A percentile compares a stretch with the other conserved stretches of the same genome.
Evolutionary conservation across 208 protist genomes (phyloP).

Genomic region (Phytomonas francai): DNA sequence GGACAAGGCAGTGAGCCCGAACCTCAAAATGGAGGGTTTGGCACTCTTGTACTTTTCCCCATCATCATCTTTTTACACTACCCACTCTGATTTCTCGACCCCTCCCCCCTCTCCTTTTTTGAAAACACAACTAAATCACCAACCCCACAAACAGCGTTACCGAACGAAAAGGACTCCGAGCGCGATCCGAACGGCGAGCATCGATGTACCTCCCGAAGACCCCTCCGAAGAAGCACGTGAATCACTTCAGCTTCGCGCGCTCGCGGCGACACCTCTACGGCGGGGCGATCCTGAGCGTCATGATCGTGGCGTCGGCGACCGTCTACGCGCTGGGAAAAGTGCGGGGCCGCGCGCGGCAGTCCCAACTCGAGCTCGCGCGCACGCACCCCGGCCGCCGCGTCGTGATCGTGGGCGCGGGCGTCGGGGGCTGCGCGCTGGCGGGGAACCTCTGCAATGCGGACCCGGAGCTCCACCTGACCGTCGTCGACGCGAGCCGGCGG

Average conservation of each 20-base stretch:
- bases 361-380: conserved; percentile 15
- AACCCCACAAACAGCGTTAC: not conserved
- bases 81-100: too few species aligned
- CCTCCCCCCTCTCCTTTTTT: conserved; percentile 1
- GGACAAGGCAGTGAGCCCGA: too few species aligned
- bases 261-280: conserved; percentile 33
- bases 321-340: conserved; percentile 36
- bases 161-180: conserved; percentile 3
- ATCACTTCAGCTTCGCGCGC: conserved; percentile 44
- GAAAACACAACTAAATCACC: not conserved
- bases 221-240: conserved; percentile 21
- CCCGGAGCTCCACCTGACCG: conserved; percentile 60
- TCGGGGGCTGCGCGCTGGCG: conserved; percentile 54
- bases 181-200: conserved; percentile 6
- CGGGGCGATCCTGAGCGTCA: conserved; percentile 17
- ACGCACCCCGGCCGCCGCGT: conserved; percentile 43
- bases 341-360: conserved; percentile 31
- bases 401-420: conserved; percentile 66
- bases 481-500: conserved; percentile 63
- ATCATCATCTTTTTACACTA: too few species aligned
- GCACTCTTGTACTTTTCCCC: too few species aligned
- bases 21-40: too few species aligned
- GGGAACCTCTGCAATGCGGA: conserved; percentile 34
- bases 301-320: conserved; percentile 22
- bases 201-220: conserved; percentile 68